Percentiles rank a stretch among this genome's conserved stretches.
These are phyloP conservation scores for Spirogloea muscicola DNA, from an alignment of 139 green algal genomes.

Conservation along the genomic window DNA sequence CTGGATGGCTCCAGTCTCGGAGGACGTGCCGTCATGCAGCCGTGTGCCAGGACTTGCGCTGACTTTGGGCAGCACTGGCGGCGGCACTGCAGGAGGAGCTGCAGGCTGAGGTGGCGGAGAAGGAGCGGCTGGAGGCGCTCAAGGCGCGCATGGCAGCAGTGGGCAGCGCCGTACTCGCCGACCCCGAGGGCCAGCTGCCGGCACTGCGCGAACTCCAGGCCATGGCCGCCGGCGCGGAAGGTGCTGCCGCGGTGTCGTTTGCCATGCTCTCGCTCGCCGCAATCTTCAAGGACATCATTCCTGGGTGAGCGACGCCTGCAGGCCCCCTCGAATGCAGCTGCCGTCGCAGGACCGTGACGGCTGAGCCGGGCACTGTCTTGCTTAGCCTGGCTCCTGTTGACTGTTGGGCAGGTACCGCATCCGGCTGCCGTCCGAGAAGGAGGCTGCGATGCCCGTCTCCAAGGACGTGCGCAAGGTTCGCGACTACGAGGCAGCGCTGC, in stretches of 20 bases:
- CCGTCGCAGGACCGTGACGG: no score
- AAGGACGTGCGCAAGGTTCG: conserved; percentile 78
- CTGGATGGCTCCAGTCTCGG: no score
- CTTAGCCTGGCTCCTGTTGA: no score
- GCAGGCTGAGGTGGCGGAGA: conserved; percentile 35
- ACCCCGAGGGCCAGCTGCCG: conserved; percentile 62
- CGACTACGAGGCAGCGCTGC: conserved; percentile 71
- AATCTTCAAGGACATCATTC: conserved; percentile 76
- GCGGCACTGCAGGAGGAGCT: conserved; percentile 33
- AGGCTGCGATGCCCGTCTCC: conserved; percentile 65
- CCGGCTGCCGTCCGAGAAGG: conserved; percentile 66
- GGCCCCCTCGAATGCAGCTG: no score
- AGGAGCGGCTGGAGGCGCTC: conserved; percentile 26
- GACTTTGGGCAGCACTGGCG: no score
- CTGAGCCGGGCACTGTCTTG: no score
- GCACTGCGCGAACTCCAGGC: conserved; percentile 43
- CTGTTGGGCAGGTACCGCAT: no score
- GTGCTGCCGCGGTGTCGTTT: conserved; percentile 62
- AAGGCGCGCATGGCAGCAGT: conserved; percentile 67
- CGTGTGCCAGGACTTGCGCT: no score
- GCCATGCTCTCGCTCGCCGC: conserved; percentile 73
- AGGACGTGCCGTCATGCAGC: no score
- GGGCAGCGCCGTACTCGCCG: conserved; percentile 64
- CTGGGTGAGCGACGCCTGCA: no score
- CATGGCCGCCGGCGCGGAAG: conserved; percentile 38